A percentile compares a stretch with the other conserved stretches of the same genome.
These are phyloP conservation scores for Chaetothyriales sp. DNA, from an alignment of 2,329 filamentous ascomycete genomes.

Conservation along the genomic window DNA sequence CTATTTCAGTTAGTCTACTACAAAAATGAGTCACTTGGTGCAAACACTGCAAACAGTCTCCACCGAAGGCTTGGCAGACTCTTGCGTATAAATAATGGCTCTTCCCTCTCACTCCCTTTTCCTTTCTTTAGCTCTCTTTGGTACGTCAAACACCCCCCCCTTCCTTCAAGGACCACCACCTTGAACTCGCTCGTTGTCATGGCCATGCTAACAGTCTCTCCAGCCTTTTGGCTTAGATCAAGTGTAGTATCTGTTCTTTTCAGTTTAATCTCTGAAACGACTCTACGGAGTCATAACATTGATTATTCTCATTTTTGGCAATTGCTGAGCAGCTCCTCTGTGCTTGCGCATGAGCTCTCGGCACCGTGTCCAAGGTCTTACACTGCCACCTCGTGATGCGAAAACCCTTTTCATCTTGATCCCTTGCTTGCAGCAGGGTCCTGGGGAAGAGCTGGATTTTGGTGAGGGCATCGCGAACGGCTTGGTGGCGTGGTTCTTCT, in stretches of 20 bases:
- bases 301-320: slow-evolving; percentile 73
- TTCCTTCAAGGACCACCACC: not conserved
- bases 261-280: slow-evolving; percentile 91
- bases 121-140: not conserved
- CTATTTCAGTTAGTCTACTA: too few relatives aligned
- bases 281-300: slow-evolving; percentile 51
- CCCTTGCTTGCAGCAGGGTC: slow-evolving; percentile 35
- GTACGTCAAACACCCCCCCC: not conserved
- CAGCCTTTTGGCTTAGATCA: slow-evolving; percentile 54
- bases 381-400: slow-evolving; percentile 61
- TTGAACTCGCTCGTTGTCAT: not conserved
- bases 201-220: slow-evolving; percentile 19
- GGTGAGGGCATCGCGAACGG: too few relatives aligned
- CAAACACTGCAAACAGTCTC: not conserved
- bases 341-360: slow-evolving; percentile 48
- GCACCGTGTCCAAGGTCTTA: slow-evolving; percentile 62
- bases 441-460: slow-evolving; percentile 42
- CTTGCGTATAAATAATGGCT: not conserved
- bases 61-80: not conserved
- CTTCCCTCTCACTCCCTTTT: not conserved
- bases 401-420: slow-evolving; percentile 48
- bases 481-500: too few relatives aligned
- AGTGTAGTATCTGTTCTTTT: slow-evolving; percentile 96
- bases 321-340: slow-evolving; percentile 41
- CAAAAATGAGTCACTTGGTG: too few relatives aligned